Evolutionary conservation across 176 grass and related monocot species (phyloP).

Genomic region (Musa schizocarpa): DNA sequence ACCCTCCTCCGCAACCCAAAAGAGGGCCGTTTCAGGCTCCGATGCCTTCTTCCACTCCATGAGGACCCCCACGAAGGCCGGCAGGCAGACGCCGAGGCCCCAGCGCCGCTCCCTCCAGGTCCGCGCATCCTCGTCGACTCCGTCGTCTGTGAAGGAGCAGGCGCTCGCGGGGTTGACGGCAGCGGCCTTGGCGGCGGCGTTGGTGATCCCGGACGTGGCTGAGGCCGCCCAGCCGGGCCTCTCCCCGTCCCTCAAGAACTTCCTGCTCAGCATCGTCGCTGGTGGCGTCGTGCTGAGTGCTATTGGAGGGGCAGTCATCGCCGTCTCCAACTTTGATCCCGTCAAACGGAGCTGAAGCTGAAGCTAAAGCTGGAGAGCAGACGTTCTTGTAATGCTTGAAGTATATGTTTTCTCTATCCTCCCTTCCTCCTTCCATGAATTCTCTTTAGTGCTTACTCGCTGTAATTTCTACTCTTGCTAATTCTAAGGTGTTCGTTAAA

Average conservation of each 20-base stretch:
- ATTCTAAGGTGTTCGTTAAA: too few relatives aligned
- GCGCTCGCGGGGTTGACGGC: slow-evolving; percentile 24
- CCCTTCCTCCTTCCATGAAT: too few relatives aligned
- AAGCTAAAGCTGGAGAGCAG: too few relatives aligned
- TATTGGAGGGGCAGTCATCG: slow-evolving; percentile 25
- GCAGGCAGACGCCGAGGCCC: slow-evolving; percentile 12
- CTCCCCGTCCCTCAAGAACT: slow-evolving; percentile 34
- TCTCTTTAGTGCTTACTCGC: too few relatives aligned
- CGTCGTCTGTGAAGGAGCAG: slow-evolving; percentile 21
- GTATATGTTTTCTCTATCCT: too few relatives aligned
- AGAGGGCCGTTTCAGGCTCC: background rate
- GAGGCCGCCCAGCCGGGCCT: slow-evolving; percentile 24
- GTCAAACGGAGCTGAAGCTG: slow-evolving; percentile 21
- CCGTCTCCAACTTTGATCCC: slow-evolving; percentile 27
- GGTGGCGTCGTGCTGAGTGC: slow-evolving; percentile 24
- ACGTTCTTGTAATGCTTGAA: too few relatives aligned
- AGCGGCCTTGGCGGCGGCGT: slow-evolving; percentile 23
- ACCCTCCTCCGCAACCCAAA: slow-evolving; percentile 4
- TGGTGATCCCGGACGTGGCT: slow-evolving; percentile 27
- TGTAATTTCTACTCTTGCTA: too few relatives aligned
- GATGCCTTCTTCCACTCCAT: background rate
- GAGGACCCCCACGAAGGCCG: background rate
- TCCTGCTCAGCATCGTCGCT: slow-evolving; percentile 30
- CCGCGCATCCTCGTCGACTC: background rate
- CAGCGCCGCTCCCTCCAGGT: background rate